phyloP scores from a whole-genome alignment of 2,329 filamentous ascomycete species.

The Stachybotrys chartarum region DNA sequence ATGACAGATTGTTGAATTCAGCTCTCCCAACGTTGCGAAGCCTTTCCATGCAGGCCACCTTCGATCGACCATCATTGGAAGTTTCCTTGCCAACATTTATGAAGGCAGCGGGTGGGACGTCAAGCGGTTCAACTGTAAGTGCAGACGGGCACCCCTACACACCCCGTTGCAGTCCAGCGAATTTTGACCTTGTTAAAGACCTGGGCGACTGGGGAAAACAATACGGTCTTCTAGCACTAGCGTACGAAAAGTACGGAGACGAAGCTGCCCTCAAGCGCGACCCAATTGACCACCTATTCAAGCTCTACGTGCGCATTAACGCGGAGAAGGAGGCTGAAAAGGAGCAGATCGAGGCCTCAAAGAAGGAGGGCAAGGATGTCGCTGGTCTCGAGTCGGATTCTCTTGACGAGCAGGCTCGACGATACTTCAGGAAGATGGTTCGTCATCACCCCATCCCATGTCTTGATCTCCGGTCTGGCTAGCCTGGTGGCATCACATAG shows the following conservation, averaged over 20 bases:
- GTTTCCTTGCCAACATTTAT: slow-evolving; percentile 68
- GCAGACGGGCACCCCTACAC: neutral
- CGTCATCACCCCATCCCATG: neutral
- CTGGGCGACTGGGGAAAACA: slow-evolving; percentile 22
- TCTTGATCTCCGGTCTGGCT: neutral
- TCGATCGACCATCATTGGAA: slow-evolving; percentile 72
- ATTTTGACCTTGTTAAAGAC: slow-evolving; percentile 1
- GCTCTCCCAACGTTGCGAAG: slow-evolving; percentile 80
- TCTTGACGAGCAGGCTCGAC: slow-evolving; percentile 67
- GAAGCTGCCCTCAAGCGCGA: slow-evolving; percentile 65
- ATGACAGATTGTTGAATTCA: slow-evolving; percentile 64
- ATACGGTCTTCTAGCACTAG: slow-evolving; percentile 45
- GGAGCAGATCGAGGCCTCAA: slow-evolving; percentile 52
- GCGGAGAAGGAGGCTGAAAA: slow-evolving; percentile 59
- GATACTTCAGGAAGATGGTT: slow-evolving; percentile 61
- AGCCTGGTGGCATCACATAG: neutral
- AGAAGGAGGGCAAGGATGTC: slow-evolving; percentile 45
- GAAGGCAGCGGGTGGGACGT: slow-evolving; percentile 67
- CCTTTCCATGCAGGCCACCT: slow-evolving; percentile 75
- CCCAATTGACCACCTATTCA: slow-evolving; percentile 75
- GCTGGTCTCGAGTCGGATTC: slow-evolving; percentile 43
- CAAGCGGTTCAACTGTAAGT: slow-evolving; percentile 54
- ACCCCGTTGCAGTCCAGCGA: neutral
- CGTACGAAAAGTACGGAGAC: slow-evolving; percentile 67
- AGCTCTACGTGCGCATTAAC: slow-evolving; percentile 77